A percentile compares a stretch with the other conserved stretches of the same genome.
Conservation (phyloP, 768 basidiomycete genomes). For the Suillus weaverae region DNA sequence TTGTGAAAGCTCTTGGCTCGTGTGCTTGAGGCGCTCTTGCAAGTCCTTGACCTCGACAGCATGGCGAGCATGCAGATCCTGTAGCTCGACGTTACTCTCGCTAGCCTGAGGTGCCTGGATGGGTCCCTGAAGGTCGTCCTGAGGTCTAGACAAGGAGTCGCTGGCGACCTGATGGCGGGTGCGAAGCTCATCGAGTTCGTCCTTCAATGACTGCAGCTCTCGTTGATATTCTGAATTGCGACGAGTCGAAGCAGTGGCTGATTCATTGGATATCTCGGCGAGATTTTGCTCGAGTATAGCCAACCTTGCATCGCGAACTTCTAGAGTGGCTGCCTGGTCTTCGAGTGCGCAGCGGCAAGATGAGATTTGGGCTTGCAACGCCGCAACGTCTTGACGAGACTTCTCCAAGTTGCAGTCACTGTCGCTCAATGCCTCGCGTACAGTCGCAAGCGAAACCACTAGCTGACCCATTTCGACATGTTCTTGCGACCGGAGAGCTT, state of each 20-base stretch:
- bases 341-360: slow-evolving; percentile 18
- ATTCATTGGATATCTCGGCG: slow-evolving; percentile 9
- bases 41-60: slow-evolving; percentile 38
- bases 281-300: slow-evolving; percentile 12
- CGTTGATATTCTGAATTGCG: slow-evolving; percentile 6
- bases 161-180: not conserved
- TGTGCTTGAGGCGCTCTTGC: slow-evolving; percentile 37
- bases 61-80: slow-evolving; percentile 31
- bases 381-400: slow-evolving; percentile 8
- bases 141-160: slow-evolving; percentile 9
- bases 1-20: slow-evolving; percentile 35
- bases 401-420: slow-evolving; percentile 14
- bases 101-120: not conserved
- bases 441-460: slow-evolving; percentile 24
- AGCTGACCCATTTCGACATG: slow-evolving; percentile 16
- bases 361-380: slow-evolving; percentile 21
- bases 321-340: slow-evolving; percentile 4
- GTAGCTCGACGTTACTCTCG: slow-evolving; percentile 7
- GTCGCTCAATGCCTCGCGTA: slow-evolving; percentile 20
- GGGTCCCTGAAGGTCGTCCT: slow-evolving; percentile 6
- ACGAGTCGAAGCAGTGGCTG: not conserved
- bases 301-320: slow-evolving; percentile 14
- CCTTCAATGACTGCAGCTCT: slow-evolving; percentile 3
- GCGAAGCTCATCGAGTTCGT: slow-evolving; percentile 9
- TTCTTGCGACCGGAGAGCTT: slow-evolving; percentile 11